A percentile compares a stretch with the other conserved stretches of the same genome.
Conservation (phyloP, 331 rosid genomes). For the Quercus tomentella region DNA sequence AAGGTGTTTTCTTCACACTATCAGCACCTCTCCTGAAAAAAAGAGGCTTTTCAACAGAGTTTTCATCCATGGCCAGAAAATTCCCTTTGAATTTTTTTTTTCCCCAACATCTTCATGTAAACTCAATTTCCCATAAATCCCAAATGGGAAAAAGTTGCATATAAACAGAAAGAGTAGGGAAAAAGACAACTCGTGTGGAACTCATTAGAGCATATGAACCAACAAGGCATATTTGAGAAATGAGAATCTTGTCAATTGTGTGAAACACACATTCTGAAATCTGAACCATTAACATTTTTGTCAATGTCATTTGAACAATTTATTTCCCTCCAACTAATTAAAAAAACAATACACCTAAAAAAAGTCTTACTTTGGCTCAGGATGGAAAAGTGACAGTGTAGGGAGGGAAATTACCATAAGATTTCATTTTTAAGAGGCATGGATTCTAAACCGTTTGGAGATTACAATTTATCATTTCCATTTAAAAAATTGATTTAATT, state of each 20-base stretch:
- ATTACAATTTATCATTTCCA: not conserved
- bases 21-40: constrained; percentile 18
- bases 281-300: constrained; percentile 3
- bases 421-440: not conserved
- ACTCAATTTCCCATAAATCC: not conserved
- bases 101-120: too few relatives aligned
- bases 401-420: not conserved
- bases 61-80: constrained; percentile 35
- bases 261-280: not conserved
- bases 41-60: constrained; percentile 38
- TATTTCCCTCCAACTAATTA: not conserved
- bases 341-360: not conserved
- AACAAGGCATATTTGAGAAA: not conserved
- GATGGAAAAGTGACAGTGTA: not conserved
- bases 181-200: constrained; percentile 27
- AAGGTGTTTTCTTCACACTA: constrained; percentile 16
- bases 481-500: too few relatives aligned
- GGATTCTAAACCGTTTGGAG: not conserved
- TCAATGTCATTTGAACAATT: not conserved
- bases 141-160: not conserved
- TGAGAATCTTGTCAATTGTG: not conserved
- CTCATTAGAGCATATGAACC: constrained; percentile 10
- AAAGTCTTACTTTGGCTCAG: not conserved
- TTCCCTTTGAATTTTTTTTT: not conserved
- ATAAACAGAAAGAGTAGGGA: constrained; percentile 8